A percentile compares a stretch with the other conserved stretches of the same genome.
Evolutionary conservation across 257 asterid species (phyloP).

Genomic region (Schizonepeta tenuifolia): DNA sequence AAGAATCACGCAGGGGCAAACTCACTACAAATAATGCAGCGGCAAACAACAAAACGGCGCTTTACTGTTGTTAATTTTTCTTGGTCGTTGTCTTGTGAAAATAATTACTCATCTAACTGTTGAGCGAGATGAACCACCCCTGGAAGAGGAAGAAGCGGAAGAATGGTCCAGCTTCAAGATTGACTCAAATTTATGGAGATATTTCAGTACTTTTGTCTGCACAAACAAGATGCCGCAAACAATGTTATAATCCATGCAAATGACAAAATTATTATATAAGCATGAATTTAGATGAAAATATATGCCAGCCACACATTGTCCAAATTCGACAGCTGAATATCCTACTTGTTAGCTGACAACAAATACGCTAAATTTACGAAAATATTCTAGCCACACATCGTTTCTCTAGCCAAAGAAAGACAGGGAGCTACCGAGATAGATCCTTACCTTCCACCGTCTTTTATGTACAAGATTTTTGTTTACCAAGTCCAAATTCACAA

Average conservation of each 20-base stretch:
- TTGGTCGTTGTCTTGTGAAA: background rate
- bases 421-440: slow-evolving; percentile 1
- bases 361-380: background rate
- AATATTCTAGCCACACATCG: too few relatives aligned
- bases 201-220: slow-evolving; percentile 58
- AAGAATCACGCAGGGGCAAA: background rate
- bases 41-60: background rate
- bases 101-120: slow-evolving; percentile 39
- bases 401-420: slow-evolving; percentile 10
- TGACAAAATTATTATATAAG: background rate
- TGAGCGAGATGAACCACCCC: slow-evolving; percentile 51
- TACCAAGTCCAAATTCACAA: slow-evolving; percentile 61
- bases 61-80: background rate
- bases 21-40: too few relatives aligned
- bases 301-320: background rate
- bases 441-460: slow-evolving; percentile 74
- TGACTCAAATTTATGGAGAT: slow-evolving; percentile 60
- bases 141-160: slow-evolving; percentile 38
- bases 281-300: background rate
- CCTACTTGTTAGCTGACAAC: slow-evolving; percentile 12
- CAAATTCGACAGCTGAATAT: background rate
- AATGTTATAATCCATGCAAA: slow-evolving; percentile 19
- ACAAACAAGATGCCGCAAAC: slow-evolving; percentile 26
- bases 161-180: slow-evolving; percentile 57
- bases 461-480: slow-evolving; percentile 45